Percentiles rank a stretch among this genome's conserved stretches.
Evolutionary conservation across 164 flowering plant species (phyloP).

Genomic region (Santalum album): DNA sequence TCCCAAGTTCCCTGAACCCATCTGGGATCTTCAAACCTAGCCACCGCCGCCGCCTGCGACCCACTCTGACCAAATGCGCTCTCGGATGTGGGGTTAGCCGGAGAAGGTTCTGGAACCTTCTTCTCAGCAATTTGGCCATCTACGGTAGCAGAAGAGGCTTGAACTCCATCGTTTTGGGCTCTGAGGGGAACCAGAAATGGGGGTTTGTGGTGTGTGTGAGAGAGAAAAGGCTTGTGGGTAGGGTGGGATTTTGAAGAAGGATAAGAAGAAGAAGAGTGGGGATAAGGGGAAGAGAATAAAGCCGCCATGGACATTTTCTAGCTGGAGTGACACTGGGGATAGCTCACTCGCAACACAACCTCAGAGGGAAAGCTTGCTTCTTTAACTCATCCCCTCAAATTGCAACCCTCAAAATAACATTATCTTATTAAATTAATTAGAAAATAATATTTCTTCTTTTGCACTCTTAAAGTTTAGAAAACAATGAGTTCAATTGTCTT

Average conservation of each 20-base stretch:
- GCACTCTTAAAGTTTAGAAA: too few species aligned
- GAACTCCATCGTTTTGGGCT: slow-evolving; percentile 42
- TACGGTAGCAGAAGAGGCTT: slow-evolving; percentile 25
- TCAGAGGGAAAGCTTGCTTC: too few species aligned
- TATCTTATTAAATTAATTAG: too few species aligned
- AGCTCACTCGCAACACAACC: too few species aligned
- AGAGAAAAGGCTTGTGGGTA: slow-evolving; percentile 22
- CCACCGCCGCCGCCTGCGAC: slow-evolving; percentile 16
- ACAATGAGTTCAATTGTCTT: too few species aligned
- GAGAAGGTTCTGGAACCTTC: slow-evolving; percentile 12
- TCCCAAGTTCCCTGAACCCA: slow-evolving; percentile 97
- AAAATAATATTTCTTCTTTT: too few species aligned
- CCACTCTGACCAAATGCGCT: slow-evolving; percentile 26
- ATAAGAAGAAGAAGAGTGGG: slow-evolving; percentile 18
- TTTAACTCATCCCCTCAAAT: too few species aligned
- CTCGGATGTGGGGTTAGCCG: too few species aligned
- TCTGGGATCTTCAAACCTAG: slow-evolving; percentile 46
- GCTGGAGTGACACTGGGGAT: too few species aligned
- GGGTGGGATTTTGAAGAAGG: slow-evolving; percentile 26
- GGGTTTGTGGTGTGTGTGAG: slow-evolving; percentile 14
- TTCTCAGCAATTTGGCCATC: slow-evolving; percentile 22
- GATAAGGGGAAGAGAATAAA: slow-evolving; percentile 39
- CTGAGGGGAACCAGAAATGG: slow-evolving; percentile 9
- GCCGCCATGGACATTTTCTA: slow-evolving; percentile 60
- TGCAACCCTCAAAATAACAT: too few species aligned